Conservation (phyloP, 768 basidiomycete species). For the Suillus occidentalis region DNA sequence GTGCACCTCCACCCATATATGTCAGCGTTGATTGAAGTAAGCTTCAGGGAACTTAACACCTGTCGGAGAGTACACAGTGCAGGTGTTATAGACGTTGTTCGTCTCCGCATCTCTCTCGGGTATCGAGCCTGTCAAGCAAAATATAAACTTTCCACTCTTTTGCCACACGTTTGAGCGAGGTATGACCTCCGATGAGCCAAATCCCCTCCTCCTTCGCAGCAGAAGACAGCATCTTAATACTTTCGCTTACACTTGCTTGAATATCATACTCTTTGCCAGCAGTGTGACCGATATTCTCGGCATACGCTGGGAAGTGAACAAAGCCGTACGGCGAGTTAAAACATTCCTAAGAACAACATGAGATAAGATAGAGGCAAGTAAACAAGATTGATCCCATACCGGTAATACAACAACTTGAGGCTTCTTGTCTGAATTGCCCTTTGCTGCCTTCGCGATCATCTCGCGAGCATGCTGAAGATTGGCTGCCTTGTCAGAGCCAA, state of each 20-base stretch:
- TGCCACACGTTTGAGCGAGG: slow-evolving; percentile 3
- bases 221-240: slow-evolving; percentile 76
- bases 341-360: slow-evolving; percentile 58
- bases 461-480: slow-evolving; percentile 84
- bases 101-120: slow-evolving; percentile 72
- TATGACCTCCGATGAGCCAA: slow-evolving; percentile 91
- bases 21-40: neutral
- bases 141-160: neutral
- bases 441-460: slow-evolving; percentile 73
- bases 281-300: slow-evolving; percentile 71
- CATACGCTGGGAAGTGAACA: slow-evolving; percentile 77
- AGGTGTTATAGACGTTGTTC: slow-evolving; percentile 87
- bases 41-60: slow-evolving; percentile 38
- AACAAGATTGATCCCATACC: slow-evolving; percentile 40
- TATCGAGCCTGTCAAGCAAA: slow-evolving; percentile 71
- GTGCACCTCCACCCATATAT: slow-evolving; percentile 55
- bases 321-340: slow-evolving; percentile 88
- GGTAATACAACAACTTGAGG: slow-evolving; percentile 85
- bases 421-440: slow-evolving; percentile 40
- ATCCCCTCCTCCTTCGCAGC: slow-evolving; percentile 74
- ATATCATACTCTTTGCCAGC: slow-evolving; percentile 60
- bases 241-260: slow-evolving; percentile 61
- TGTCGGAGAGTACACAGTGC: slow-evolving; percentile 84
- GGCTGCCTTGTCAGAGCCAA: slow-evolving; percentile 66
- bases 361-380: slow-evolving; percentile 4